These are phyloP conservation scores for Leccinum holopus DNA, from an alignment of 1,284 basidiomycete species.

Conservation along the genomic window DNA sequence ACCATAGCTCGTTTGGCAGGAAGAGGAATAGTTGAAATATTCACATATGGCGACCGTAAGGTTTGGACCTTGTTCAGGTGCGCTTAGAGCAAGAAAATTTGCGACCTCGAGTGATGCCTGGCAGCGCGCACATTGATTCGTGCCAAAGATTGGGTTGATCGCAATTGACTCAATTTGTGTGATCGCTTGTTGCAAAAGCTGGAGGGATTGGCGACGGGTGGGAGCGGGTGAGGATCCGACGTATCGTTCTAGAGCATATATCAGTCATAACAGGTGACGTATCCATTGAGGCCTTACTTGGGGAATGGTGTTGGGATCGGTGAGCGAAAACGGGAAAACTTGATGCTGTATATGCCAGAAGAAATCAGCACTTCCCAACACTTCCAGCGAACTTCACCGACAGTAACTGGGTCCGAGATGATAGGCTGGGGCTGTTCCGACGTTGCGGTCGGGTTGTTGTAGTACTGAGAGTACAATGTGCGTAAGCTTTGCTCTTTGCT, in stretches of 20 bases:
- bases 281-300: constrained; percentile 28
- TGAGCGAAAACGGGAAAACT: constrained; percentile 56
- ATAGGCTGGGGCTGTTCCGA: constrained; percentile 67
- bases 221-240: constrained; percentile 63
- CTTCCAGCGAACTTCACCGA: constrained; percentile 28
- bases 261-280: background rate
- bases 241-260: constrained; percentile 45
- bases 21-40: constrained; percentile 52
- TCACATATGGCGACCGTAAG: constrained; percentile 63
- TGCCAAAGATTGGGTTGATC: constrained; percentile 48
- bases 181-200: constrained; percentile 50
- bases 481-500: too few relatives aligned
- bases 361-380: background rate
- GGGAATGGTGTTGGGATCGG: constrained; percentile 57
- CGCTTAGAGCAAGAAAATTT: constrained; percentile 67
- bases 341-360: constrained; percentile 41
- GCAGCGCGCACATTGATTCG: constrained; percentile 60
- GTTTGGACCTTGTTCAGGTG: constrained; percentile 59
- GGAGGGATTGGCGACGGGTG: constrained; percentile 48
- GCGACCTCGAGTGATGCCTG: constrained; percentile 59
- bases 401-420: constrained; percentile 65
- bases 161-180: constrained; percentile 55
- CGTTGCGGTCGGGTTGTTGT: constrained; percentile 69
- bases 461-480: constrained; percentile 43
- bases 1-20: constrained; percentile 52